These are phyloP conservation scores for Blumeriella jaapii DNA, from an alignment of 2,329 filamentous ascomycete genomes.

Conservation along the genomic window DNA sequence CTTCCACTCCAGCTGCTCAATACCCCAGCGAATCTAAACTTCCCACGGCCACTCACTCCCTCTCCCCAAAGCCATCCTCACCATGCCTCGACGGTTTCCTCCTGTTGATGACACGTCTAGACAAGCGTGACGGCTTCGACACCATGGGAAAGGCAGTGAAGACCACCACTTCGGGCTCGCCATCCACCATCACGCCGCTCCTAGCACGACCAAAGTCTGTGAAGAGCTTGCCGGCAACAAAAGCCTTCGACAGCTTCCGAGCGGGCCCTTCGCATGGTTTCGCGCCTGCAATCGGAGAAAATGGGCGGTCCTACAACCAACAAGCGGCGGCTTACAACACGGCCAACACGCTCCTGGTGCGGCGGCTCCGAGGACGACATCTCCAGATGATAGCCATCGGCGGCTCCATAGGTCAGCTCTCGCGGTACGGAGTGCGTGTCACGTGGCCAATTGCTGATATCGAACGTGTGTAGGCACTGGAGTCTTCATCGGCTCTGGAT, in stretches of 20 bases:
- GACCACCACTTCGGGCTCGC: too few relatives aligned
- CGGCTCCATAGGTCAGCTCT: conserved; percentile 61
- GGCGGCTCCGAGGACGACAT: conserved; percentile 72
- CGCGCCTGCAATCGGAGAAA: conserved; percentile 14
- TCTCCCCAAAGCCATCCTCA: too few relatives aligned
- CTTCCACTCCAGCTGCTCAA: too few relatives aligned
- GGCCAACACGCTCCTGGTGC: conserved; percentile 60
- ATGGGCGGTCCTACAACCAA: conserved; percentile 43
- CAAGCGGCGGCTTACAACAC: conserved; percentile 52
- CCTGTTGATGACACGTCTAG: too few relatives aligned
- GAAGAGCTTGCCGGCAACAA: conserved; percentile 12
- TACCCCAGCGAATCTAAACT: too few relatives aligned
- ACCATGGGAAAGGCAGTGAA: too few relatives aligned
- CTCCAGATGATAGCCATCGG: conserved; percentile 97
- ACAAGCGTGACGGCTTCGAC: too few relatives aligned
- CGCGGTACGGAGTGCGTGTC: too few relatives aligned
- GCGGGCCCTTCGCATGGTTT: conserved; percentile 12
- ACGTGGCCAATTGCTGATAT: conserved; percentile 27
- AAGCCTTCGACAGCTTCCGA: conserved; percentile 22
- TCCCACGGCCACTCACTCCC: too few relatives aligned
- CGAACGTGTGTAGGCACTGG: conserved; percentile 50
- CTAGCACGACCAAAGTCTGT: conserved; percentile 15
- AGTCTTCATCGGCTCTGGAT: conserved; percentile 75
- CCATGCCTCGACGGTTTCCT: too few relatives aligned
- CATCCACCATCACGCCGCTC: conserved; percentile 20